These are phyloP conservation scores for Phaeosphaeria sp. DNA, from an alignment of 2,329 filamentous ascomycete species.

Conservation along the genomic window DNA sequence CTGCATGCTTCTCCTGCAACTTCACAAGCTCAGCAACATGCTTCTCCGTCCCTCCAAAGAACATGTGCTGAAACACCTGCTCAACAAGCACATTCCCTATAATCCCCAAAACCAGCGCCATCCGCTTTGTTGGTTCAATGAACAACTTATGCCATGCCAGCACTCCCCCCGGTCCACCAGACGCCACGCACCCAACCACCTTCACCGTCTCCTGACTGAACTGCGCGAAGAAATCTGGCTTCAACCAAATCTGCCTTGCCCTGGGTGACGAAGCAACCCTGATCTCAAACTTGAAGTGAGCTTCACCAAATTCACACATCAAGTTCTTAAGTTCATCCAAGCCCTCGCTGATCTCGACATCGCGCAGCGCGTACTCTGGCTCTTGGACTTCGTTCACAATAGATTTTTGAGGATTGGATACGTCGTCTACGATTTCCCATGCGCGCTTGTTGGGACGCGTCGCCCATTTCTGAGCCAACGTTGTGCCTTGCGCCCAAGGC, in stretches of 20 bases:
- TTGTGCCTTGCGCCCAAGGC: background rate
- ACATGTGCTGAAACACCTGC: constrained; percentile 34
- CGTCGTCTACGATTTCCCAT: background rate
- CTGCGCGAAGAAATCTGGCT: background rate
- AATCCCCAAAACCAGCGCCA: constrained; percentile 31
- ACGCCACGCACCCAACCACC: constrained; percentile 34
- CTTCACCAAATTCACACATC: constrained; percentile 23
- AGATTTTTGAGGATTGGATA: background rate
- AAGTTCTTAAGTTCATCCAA: constrained; percentile 19
- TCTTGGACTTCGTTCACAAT: constrained; percentile 10
- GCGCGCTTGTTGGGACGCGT: background rate
- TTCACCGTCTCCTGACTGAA: constrained; percentile 24
- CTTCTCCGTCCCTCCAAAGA: constrained; percentile 27
- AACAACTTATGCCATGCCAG: constrained; percentile 38
- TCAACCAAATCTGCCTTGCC: background rate
- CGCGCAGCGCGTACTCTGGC: constrained; percentile 30
- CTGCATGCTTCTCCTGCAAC: constrained; percentile 12
- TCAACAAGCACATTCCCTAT: constrained; percentile 40
- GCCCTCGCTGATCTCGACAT: constrained; percentile 35
- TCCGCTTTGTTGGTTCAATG: constrained; percentile 17
- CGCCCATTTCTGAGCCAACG: background rate
- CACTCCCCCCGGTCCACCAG: constrained; percentile 27
- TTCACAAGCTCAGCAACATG: constrained; percentile 9
- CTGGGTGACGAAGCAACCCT: background rate
- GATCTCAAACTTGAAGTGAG: constrained; percentile 12